These are phyloP conservation scores for Malassezia arunalokei DNA, from an alignment of 1,284 basidiomycete genomes.

Conservation along the genomic window DNA sequence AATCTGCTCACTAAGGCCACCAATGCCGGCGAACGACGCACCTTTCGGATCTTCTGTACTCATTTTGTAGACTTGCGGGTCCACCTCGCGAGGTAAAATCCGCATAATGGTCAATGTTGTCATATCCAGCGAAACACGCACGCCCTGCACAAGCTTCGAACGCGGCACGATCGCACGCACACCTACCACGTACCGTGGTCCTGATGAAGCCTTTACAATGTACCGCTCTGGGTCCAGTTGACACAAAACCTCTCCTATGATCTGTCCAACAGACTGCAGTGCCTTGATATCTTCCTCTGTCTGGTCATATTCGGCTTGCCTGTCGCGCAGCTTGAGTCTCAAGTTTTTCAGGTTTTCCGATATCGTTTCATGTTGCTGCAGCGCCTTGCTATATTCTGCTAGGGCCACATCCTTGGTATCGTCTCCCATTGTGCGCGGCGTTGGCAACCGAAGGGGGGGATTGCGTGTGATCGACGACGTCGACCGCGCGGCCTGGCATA, in stretches of 20 bases:
- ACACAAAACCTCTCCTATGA: constrained; percentile 97
- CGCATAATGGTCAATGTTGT: constrained; percentile 94
- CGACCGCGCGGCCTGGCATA: not conserved
- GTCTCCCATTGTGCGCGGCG: constrained; percentile 20
- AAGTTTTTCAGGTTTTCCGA: constrained; percentile 34
- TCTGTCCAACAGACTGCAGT: constrained; percentile 95
- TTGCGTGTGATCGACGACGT: not conserved
- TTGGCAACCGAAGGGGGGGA: not conserved
- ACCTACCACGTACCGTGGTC: constrained; percentile 97
- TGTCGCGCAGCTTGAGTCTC: constrained; percentile 22
- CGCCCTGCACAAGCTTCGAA: constrained; percentile 80
- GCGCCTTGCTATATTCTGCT: constrained; percentile 33
- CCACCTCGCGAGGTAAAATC: constrained; percentile 90
- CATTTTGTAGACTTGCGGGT: constrained; percentile 99
- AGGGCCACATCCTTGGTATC: constrained; percentile 19
- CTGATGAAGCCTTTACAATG: constrained; percentile 97
- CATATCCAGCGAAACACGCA: constrained; percentile 96
- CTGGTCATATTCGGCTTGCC: constrained; percentile 67
- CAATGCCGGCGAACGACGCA: constrained; percentile 90
- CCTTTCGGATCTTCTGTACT: constrained; percentile 92
- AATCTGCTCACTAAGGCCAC: constrained; percentile 89
- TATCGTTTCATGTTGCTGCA: constrained; percentile 50
- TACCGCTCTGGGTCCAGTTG: constrained; percentile 96
- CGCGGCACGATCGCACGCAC: constrained; percentile 85
- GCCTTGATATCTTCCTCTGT: constrained; percentile 99